Conservation (phyloP, 768 basidiomycete species). For the Pisolithus albus region DNA sequence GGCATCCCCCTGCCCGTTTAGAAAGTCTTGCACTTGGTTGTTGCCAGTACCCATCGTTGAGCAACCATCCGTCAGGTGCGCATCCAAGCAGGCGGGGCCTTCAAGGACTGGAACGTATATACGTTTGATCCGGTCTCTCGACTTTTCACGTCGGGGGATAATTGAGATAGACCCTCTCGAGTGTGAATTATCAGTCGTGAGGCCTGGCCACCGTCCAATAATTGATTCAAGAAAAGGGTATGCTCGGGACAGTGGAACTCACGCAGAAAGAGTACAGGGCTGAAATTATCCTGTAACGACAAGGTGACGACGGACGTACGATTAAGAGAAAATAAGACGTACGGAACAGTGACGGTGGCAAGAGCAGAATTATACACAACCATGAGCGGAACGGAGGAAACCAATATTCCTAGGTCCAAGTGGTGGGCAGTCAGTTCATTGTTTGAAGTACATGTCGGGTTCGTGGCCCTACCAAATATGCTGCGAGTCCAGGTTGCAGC, state of each 20-base stretch:
- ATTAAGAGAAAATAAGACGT: background rate
- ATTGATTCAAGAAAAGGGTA: background rate
- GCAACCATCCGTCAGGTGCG: background rate
- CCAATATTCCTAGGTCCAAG: background rate
- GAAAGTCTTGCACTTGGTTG: too few species aligned
- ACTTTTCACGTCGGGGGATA: background rate
- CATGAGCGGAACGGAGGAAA: background rate
- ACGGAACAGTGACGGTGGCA: background rate
- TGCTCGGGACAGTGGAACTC: too few species aligned
- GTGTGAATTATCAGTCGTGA: background rate
- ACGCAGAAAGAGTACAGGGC: too few species aligned
- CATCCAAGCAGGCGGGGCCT: background rate
- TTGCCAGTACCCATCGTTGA: too few species aligned
- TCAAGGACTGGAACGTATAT: background rate
- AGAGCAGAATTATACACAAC: background rate
- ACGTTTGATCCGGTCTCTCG: background rate
- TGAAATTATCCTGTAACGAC: too few species aligned
- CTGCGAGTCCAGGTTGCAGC: background rate
- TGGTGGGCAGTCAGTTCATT: background rate
- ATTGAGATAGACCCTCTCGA: background rate
- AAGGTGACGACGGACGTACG: too few species aligned
- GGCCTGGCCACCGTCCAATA: background rate
- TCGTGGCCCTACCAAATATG: too few species aligned
- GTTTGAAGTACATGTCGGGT: too few species aligned
- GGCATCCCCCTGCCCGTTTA: too few species aligned